Conservation (phyloP, 257 asterid species). For the Coffea eugenioides region DNA sequence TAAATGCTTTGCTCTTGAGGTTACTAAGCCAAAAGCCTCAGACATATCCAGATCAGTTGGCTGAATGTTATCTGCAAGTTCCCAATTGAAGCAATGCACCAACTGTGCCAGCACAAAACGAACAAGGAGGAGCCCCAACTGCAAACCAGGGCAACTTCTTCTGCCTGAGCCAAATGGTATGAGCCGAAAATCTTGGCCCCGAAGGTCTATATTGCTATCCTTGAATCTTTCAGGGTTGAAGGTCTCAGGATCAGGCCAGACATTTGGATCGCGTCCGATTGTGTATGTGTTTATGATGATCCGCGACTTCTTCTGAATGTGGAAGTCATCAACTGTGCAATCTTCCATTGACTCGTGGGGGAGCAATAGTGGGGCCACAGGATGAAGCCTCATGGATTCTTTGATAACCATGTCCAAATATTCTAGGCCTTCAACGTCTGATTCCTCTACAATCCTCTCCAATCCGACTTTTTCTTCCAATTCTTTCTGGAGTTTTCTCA, state of each 20-base stretch:
- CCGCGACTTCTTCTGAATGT: neutral
- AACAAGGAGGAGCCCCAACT: slow-evolving; percentile 15
- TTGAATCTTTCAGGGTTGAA: slow-evolving; percentile 24
- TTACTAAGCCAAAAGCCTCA: slow-evolving; percentile 28
- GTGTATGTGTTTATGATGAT: slow-evolving; percentile 16
- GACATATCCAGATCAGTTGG: neutral
- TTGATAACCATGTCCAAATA: too few relatives aligned
- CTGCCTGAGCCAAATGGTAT: slow-evolving; percentile 32
- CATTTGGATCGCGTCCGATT: slow-evolving; percentile 22
- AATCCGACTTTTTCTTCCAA: slow-evolving; percentile 1
- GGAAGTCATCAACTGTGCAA: slow-evolving; percentile 18
- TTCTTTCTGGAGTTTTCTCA: slow-evolving; percentile 27
- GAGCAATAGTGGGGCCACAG: too few relatives aligned
- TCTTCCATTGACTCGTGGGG: too few relatives aligned
- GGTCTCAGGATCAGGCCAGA: slow-evolving; percentile 25
- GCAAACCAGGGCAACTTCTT: slow-evolving; percentile 31
- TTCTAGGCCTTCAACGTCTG: too few relatives aligned
- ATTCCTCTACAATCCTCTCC: too few relatives aligned
- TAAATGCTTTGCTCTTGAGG: slow-evolving; percentile 14
- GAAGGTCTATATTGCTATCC: slow-evolving; percentile 7
- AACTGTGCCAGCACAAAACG: slow-evolving; percentile 25
- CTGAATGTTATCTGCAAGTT: slow-evolving; percentile 18
- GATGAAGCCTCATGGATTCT: too few relatives aligned
- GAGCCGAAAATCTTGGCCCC: slow-evolving; percentile 21
- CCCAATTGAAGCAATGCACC: slow-evolving; percentile 13